Conservation (phyloP, 2,329 filamentous ascomycete species). For the Fusarium guadeloupense region DNA sequence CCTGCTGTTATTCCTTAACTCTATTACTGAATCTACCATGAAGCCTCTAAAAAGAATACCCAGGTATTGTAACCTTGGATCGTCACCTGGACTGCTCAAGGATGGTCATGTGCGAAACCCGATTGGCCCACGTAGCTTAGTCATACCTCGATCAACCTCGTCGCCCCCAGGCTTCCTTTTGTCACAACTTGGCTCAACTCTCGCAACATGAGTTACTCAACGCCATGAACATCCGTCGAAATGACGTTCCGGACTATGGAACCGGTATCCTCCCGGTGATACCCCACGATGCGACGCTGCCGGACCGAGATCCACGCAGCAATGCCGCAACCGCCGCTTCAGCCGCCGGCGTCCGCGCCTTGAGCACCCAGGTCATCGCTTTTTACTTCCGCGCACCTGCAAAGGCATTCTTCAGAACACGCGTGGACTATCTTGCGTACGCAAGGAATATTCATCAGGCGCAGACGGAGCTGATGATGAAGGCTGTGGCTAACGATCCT, state of each 20-base stretch:
- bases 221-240: conserved; percentile 49
- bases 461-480: conserved; percentile 51
- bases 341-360: conserved; percentile 82
- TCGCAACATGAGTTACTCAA: conserved; percentile 45
- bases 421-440: conserved; percentile 82
- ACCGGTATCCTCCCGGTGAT: conserved; percentile 56
- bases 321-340: conserved; percentile 77
- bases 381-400: conserved; percentile 93
- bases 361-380: conserved; percentile 83
- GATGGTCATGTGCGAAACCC: conserved; percentile 5
- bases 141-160: conserved; percentile 24
- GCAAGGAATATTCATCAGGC: conserved; percentile 63
- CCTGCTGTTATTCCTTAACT: too few relatives aligned
- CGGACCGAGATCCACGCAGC: conserved; percentile 59
- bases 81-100: conserved; percentile 10
- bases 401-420: conserved; percentile 90
- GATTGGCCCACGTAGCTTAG: conserved; percentile 38
- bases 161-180: conserved; percentile 7
- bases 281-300: conserved; percentile 52
- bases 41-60: background rate
- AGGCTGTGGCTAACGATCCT: conserved; percentile 49
- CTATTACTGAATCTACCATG: too few relatives aligned
- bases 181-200: background rate
- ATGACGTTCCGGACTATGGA: conserved; percentile 44
- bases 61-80: background rate